A percentile compares a stretch with the other conserved stretches of the same genome.
Conservation (phyloP, 2,329 filamentous ascomycete genomes). For the Rutstroemia sp. region DNA sequence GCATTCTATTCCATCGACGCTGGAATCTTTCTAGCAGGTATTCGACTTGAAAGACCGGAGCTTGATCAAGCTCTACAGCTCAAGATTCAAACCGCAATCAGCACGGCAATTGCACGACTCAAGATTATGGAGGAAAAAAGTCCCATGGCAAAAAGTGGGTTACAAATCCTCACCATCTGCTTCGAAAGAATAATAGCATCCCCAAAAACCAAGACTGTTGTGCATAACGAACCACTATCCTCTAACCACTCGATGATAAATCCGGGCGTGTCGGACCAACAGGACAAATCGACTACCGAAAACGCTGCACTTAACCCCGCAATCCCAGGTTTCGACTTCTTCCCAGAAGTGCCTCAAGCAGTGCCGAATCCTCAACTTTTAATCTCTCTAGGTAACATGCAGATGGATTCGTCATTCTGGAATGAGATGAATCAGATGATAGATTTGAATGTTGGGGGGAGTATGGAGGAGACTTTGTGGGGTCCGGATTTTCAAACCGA, state of each 20-base stretch:
- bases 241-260: too few species aligned
- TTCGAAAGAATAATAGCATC: background rate
- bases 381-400: background rate
- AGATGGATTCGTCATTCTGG: constrained; percentile 1
- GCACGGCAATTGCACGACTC: background rate
- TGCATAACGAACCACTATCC: background rate
- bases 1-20: constrained; percentile 8
- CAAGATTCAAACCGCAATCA: constrained; percentile 1
- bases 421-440: constrained; percentile 3
- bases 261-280: background rate
- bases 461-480: background rate
- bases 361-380: background rate
- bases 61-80: background rate
- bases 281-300: background rate
- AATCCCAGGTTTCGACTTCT: background rate
- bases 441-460: background rate
- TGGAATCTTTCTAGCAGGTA: background rate
- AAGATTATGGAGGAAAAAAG: background rate
- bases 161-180: constrained; percentile 2
- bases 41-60: background rate
- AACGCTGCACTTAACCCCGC: background rate
- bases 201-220: background rate
- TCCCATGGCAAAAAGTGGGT: background rate
- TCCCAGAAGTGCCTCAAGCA: background rate
- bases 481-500: background rate